These are phyloP conservation scores for Leptomonas pyrrhocoris DNA, from an alignment of 208 protist species.

Conservation along the genomic window DNA sequence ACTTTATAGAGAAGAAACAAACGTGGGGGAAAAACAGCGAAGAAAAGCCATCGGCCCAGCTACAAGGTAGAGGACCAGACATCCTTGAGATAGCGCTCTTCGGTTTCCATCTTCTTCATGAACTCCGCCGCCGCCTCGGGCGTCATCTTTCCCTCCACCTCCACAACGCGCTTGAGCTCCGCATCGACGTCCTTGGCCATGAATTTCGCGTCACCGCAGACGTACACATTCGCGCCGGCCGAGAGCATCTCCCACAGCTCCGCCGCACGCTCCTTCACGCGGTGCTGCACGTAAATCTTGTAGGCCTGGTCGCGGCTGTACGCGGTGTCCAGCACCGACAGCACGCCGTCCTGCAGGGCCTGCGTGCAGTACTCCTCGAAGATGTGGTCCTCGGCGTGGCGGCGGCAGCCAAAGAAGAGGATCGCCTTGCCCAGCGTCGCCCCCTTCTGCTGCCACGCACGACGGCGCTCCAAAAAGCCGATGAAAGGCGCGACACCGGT, in stretches of 20 bases:
- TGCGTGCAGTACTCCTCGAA: constrained; percentile 76
- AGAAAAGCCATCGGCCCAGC: not conserved
- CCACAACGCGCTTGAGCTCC: constrained; percentile 52
- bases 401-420: constrained; percentile 92
- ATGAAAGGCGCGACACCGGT: constrained; percentile 96
- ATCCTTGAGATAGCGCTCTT: constrained; percentile 85
- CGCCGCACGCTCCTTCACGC: constrained; percentile 51
- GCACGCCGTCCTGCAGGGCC: constrained; percentile 64
- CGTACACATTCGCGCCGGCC: constrained; percentile 81
- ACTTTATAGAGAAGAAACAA: too few relatives aligned
- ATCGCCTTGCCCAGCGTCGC: constrained; percentile 66
- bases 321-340: constrained; percentile 76
- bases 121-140: constrained; percentile 51
- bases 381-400: constrained; percentile 79
- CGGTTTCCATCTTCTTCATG: constrained; percentile 56
- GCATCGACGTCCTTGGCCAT: constrained; percentile 92
- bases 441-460: constrained; percentile 76
- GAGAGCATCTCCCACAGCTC: constrained; percentile 81
- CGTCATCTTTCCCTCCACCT: constrained; percentile 55
- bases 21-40: constrained; percentile 2
- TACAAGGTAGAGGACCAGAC: constrained; percentile 78
- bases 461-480: constrained; percentile 93
- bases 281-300: constrained; percentile 93
- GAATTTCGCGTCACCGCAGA: constrained; percentile 92
- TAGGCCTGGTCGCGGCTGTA: constrained; percentile 82